Base-by-base conservation (phyloP, 176 grass and related monocot species). In the Oryza coarctata region DNA sequence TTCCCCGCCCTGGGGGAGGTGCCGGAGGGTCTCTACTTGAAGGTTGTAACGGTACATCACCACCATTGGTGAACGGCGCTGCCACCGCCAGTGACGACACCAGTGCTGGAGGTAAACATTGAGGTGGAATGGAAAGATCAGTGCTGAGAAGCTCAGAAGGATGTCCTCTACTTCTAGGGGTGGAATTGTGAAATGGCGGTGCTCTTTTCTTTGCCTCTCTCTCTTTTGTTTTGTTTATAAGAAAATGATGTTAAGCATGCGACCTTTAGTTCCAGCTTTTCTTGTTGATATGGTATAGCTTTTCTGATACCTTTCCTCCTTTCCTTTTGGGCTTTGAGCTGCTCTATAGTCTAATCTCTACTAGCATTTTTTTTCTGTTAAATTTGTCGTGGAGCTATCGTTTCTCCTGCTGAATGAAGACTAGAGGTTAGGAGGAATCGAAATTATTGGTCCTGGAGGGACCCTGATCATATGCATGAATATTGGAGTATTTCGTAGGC, bases 211-310 rank as follows among this genome's bases (percentile, higher is more conserved):
- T 41, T 84, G 76, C 26, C 31, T 15, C 50, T 49, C 40, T 47
- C 70, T 43, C 65, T 80, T 71, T 52, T 71, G 65, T 44, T 64
- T 71, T 86, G 83, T 90, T 78, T 61, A 82, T 86, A 82, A 82
- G 67, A 86, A 85, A 90, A 82, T 89, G 83, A 55, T 86, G 73
- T 73, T 68, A 79, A 86, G 82, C 88, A 86, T 83, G 83, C 79
- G 82, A 74, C 67, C 83, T 90, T 86, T 90, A 78, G 79, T 13
- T 62, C 45, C 60, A 66, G 39, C 73, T 78, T 82, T 79, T 73
- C 11, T 63, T 78, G 80, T 39, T 84, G 20, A 25, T 82, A 2
- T 68, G 67, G 22, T 86, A 66, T 76, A 82, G 79, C 78, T 74
- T 86, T 78, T 28, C 78, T 71, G n/a, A 12, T 64, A 22, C 65